These are phyloP conservation scores for Lodderomyces theae DNA, from an alignment of 1,139 yeast species.

Conservation along the genomic window DNA sequence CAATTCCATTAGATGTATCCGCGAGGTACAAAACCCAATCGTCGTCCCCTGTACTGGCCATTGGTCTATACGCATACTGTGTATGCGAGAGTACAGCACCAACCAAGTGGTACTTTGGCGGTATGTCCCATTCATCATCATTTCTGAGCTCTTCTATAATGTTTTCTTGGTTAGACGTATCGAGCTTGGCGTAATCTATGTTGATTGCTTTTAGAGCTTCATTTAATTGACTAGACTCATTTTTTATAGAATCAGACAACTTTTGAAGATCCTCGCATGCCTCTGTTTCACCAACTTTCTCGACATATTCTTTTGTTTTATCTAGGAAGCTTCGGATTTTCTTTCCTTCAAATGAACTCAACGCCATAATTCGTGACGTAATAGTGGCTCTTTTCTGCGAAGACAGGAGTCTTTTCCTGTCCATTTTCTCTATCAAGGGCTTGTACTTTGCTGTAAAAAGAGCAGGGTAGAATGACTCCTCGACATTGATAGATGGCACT, in stretches of 20 bases:
- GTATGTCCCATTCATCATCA: conserved; percentile 14
- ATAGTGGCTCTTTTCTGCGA: conserved; percentile 19
- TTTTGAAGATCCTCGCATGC: conserved; percentile 25
- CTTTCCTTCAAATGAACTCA: conserved; percentile 39
- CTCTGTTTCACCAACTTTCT: conserved; percentile 14
- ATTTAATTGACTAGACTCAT: conserved; percentile 18
- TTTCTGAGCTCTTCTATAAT: conserved; percentile 15
- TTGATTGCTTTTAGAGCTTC: conserved; percentile 19
- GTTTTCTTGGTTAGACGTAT: conserved; percentile 23
- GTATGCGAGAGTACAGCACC: conserved; percentile 31
- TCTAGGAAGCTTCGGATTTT: conserved; percentile 26
- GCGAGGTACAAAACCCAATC: conserved; percentile 20
- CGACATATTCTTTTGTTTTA: conserved; percentile 20
- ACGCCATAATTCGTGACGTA: conserved; percentile 25
- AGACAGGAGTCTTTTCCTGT: conserved; percentile 16
- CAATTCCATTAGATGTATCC: conserved; percentile 2
- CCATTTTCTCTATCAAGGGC: conserved; percentile 20
- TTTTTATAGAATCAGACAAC: conserved; percentile 19
- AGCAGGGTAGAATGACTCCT: conserved; percentile 33
- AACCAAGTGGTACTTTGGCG: conserved; percentile 23
- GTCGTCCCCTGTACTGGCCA: conserved; percentile 5
- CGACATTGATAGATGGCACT: conserved; percentile 22
- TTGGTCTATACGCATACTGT: conserved; percentile 23
- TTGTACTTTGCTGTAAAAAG: conserved; percentile 26
- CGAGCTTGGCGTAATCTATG: conserved; percentile 20